phyloP scores from a whole-genome alignment of 345 rosid genomes.

The Laguncularia racemosa region DNA sequence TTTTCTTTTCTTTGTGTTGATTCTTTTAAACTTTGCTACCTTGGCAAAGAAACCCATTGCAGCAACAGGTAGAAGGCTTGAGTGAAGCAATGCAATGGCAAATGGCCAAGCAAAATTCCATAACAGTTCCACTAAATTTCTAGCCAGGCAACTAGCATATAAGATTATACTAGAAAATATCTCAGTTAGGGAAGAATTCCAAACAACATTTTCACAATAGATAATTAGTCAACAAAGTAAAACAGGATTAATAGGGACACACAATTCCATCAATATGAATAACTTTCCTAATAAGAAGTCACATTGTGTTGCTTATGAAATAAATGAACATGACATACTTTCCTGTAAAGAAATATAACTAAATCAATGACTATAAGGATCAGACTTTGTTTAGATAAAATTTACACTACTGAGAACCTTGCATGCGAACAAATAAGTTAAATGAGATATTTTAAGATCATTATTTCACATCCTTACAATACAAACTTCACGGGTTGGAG shows the following conservation, averaged over 20 bases:
- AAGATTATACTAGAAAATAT: conserved; percentile 35
- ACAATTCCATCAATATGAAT: not conserved
- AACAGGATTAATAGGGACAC: not conserved
- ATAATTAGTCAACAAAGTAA: not conserved
- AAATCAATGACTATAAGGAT: too few relatives aligned
- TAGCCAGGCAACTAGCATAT: conserved; percentile 71
- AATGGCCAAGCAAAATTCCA: conserved; percentile 98
- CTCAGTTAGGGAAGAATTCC: not conserved
- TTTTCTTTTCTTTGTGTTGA: not conserved
- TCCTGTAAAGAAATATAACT: too few relatives aligned
- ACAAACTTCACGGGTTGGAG: conserved; percentile 86
- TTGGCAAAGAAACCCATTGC: conserved; percentile 77
- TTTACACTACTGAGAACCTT: not conserved
- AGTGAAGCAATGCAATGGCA: conserved; percentile 84
- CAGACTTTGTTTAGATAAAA: too few relatives aligned
- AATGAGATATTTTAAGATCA: not conserved
- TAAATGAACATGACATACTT: too few relatives aligned
- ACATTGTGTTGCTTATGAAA: too few relatives aligned
- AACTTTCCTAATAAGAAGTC: too few relatives aligned
- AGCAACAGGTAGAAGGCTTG: conserved; percentile 95
- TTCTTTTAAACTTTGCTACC: conserved; percentile 23
- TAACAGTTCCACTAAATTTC: conserved; percentile 82
- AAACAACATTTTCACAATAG: too few relatives aligned
- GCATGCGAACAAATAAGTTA: not conserved
- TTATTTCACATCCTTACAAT: conserved; percentile 38